Conservation (phyloP, 768 basidiomycete species). For the Tylopilus intermedius region DNA sequence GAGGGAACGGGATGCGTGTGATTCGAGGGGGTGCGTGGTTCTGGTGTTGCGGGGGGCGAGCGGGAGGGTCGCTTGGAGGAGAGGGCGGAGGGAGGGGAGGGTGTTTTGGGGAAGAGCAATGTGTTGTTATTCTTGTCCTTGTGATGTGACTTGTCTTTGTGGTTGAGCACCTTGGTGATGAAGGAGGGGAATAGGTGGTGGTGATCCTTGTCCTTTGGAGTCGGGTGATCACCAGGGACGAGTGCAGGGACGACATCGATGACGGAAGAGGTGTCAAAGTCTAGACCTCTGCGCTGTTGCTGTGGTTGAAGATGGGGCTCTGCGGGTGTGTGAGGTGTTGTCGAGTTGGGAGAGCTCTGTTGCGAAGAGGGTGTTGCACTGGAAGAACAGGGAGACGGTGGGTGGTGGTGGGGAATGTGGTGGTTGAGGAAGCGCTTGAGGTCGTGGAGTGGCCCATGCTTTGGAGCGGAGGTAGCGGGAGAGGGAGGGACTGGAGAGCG, state of each 20-base stretch:
- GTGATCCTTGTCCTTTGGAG: constrained; percentile 24
- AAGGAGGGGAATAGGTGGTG: constrained; percentile 29
- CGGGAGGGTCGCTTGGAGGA: constrained; percentile 28
- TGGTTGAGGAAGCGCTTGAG: constrained; percentile 93
- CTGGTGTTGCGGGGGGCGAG: constrained; percentile 23
- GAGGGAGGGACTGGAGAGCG: constrained; percentile 1
- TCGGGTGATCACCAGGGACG: constrained; percentile 13
- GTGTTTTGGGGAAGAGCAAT: constrained; percentile 22
- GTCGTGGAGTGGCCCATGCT: constrained; percentile 79
- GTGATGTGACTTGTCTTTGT: constrained; percentile 24
- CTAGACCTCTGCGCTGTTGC: constrained; percentile 32
- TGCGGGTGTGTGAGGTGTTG: constrained; percentile 24
- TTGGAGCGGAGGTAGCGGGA: constrained; percentile 16
- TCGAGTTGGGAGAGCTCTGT: constrained; percentile 23
- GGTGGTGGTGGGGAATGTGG: constrained; percentile 56
- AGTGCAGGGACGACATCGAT: constrained; percentile 30
- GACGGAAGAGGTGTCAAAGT: constrained; percentile 34
- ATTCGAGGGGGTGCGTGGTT: constrained; percentile 14
- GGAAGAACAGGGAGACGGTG: constrained; percentile 16
- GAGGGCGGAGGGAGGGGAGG: constrained; percentile 29
- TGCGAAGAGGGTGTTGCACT: constrained; percentile 25
- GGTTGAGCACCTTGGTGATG: constrained; percentile 33
- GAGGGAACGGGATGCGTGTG: constrained; percentile 44
- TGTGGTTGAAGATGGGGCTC: constrained; percentile 32
- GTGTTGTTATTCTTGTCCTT: constrained; percentile 6